These are phyloP conservation scores for Mercurialis annua DNA, from an alignment of 345 rosid genomes.

Conservation along the genomic window DNA sequence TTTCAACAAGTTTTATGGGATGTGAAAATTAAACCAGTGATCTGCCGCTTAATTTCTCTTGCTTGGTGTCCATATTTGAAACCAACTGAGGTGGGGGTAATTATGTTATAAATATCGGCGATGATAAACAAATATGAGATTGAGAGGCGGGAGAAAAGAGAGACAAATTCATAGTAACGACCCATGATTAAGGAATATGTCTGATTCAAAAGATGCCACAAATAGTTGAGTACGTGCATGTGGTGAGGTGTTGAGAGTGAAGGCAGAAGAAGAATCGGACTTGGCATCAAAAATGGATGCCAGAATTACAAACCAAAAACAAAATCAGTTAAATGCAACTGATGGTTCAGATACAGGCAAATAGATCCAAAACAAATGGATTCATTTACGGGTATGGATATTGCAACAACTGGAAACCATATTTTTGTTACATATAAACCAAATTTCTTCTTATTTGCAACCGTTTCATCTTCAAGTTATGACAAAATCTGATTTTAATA, in stretches of 20 bases:
- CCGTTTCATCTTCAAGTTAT: slow-evolving; percentile 18
- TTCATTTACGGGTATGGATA: background rate
- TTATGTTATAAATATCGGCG: too few relatives aligned
- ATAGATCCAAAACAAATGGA: background rate
- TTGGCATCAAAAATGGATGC: slow-evolving; percentile 20
- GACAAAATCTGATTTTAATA: background rate
- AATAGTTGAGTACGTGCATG: slow-evolving; percentile 9
- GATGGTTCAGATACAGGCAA: background rate
- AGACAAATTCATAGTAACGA: too few relatives aligned
- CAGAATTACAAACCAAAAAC: slow-evolving; percentile 25
- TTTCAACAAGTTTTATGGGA: too few relatives aligned
- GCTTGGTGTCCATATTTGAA: too few relatives aligned
- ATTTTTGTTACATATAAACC: slow-evolving; percentile 10
- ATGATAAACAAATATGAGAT: too few relatives aligned
- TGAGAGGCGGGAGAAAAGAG: too few relatives aligned
- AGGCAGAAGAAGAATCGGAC: background rate
- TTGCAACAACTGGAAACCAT: background rate
- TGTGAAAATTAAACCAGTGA: too few relatives aligned
- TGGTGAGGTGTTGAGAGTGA: background rate
- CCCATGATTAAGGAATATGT: background rate
- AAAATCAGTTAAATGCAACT: slow-evolving; percentile 9
- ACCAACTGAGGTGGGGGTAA: too few relatives aligned
- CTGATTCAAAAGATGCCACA: background rate
- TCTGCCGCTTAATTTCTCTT: too few relatives aligned
- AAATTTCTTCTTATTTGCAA: background rate